Percentiles rank a stretch among this genome's conserved stretches.
phyloP scores from a whole-genome alignment of 2,329 filamentous ascomycete species.

The Phyllosticta capitalensis region DNA sequence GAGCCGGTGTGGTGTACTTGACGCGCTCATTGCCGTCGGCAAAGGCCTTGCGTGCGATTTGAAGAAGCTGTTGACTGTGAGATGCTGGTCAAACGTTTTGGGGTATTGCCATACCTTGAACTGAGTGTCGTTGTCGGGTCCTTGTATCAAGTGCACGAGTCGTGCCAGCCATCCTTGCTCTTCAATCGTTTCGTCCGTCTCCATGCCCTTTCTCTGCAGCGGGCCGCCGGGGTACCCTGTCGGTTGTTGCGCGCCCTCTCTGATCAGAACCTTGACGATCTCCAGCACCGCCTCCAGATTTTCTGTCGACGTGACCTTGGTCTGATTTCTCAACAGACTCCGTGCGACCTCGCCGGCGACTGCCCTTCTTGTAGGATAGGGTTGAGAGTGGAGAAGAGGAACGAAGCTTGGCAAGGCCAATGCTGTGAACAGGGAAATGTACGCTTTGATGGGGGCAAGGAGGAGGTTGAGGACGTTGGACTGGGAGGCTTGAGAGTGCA shows the following conservation, averaged over 20 bases:
- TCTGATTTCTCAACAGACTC: conserved; percentile 73
- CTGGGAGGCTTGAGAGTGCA: conserved; percentile 81
- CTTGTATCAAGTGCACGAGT: conserved; percentile 78
- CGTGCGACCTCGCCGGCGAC: conserved; percentile 83
- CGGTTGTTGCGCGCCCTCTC: conserved; percentile 76
- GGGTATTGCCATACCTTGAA: conserved; percentile 51
- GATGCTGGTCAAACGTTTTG: neutral
- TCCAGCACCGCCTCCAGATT: conserved; percentile 85
- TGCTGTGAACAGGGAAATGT: conserved; percentile 92
- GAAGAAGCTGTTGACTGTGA: conserved; percentile 50
- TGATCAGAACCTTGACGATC: conserved; percentile 82
- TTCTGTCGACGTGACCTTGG: conserved; percentile 63
- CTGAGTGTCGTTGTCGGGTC: conserved; percentile 81
- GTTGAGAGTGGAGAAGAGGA: conserved; percentile 80
- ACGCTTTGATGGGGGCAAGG: conserved; percentile 81
- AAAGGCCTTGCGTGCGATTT: conserved; percentile 78
- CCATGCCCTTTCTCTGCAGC: conserved; percentile 60
- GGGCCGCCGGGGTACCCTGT: conserved; percentile 73
- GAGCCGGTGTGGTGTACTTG: conserved; percentile 85
- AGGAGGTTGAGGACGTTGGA: conserved; percentile 81
- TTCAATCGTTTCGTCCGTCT: conserved; percentile 96
- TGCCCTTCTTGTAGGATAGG: conserved; percentile 81
- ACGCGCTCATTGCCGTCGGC: conserved; percentile 89
- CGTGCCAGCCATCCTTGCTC: conserved; percentile 96
- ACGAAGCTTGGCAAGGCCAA: conserved; percentile 86